Evolutionary conservation across 202 grass and related monocot genomes (phyloP), one percentile per base, ranked within the genome.

Genomic region (Cymbopogon flexuosus): DNA sequence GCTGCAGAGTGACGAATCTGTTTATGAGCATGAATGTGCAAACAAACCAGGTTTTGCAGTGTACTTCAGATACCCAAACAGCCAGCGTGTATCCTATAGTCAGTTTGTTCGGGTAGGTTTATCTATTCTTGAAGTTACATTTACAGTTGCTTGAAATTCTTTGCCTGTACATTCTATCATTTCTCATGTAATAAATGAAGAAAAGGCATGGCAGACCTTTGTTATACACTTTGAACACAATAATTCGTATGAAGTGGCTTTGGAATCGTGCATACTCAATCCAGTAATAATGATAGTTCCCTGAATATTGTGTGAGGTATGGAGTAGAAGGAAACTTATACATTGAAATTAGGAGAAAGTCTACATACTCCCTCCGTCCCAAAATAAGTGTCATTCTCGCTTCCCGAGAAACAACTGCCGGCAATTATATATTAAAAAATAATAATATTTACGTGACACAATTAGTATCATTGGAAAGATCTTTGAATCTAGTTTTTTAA

Each of bases 11-110:
- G 88, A 94, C 81, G 96, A 99, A 86, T 88, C 90, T 82, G 84
- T 93, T 64, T 99, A 99, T 99, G 96, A 99, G 87, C 85, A 79
- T 30, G 96, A 95, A 90, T 99, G 96, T 81, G 96, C 76, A 76
- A 99, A 93, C 83, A 99, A 93, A 87, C 92, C 96, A 6, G 96
- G 96, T 77, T 99, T 99, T 60, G 90, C 88, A 18, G 82, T 99
- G 58, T 91, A 93, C 87, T 93, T 90, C 88, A 91, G 90, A 90
- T 88, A 42, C 85, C 90, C 92, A 65, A 90, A 99, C 80, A 93
- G 90, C 75, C 88, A 99, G 81, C 96, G 88, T 70, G 92, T 99
- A 54, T 87, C 92, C 47, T 96, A 91, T 74, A 39, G 83, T 58
- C 90, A 93, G 39, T 99, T 99, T 88, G 71, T 99, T 68, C 86